Conservation (phyloP, 2,329 filamentous ascomycete species). For the Coniella vitis region DNA sequence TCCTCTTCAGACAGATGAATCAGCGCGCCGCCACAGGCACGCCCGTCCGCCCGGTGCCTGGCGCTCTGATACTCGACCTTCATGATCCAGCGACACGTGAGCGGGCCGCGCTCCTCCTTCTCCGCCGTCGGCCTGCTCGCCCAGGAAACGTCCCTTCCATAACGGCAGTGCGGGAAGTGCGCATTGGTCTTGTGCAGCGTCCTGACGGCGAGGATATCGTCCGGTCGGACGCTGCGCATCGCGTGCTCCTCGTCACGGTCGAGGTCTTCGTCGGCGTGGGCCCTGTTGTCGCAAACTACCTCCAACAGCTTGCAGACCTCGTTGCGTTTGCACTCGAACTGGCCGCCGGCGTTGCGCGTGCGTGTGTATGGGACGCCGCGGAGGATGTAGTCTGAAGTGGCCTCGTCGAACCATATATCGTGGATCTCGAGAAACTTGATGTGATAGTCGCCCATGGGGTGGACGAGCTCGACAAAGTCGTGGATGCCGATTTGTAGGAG, state of each 20-base stretch:
- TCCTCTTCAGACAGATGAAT: slow-evolving; percentile 22
- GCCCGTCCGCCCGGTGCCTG: slow-evolving; percentile 15
- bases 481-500: background rate
- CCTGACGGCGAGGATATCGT: slow-evolving; percentile 32
- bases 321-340: slow-evolving; percentile 33
- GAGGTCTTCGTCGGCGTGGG: slow-evolving; percentile 19
- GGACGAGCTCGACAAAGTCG: slow-evolving; percentile 6
- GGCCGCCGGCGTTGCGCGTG: slow-evolving; percentile 26
- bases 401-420: slow-evolving; percentile 24
- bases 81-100: slow-evolving; percentile 49
- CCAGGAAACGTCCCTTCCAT: slow-evolving; percentile 7
- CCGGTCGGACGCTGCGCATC: slow-evolving; percentile 34
- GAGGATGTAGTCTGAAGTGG: slow-evolving; percentile 29
- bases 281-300: slow-evolving; percentile 23
- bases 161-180: slow-evolving; percentile 30
- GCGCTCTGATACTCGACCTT: slow-evolving; percentile 26
- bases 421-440: slow-evolving; percentile 36
- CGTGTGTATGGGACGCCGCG: slow-evolving; percentile 33
- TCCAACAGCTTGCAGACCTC: slow-evolving; percentile 39
- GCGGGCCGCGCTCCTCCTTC: slow-evolving; percentile 24
- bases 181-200: slow-evolving; percentile 49
- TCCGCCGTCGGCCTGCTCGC: background rate
- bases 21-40: slow-evolving; percentile 29
- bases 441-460: background rate
- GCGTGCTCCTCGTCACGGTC: slow-evolving; percentile 28